Base-by-base conservation (phyloP, 371 early-diverging fungal species). In the Globomyces sp. region DNA sequence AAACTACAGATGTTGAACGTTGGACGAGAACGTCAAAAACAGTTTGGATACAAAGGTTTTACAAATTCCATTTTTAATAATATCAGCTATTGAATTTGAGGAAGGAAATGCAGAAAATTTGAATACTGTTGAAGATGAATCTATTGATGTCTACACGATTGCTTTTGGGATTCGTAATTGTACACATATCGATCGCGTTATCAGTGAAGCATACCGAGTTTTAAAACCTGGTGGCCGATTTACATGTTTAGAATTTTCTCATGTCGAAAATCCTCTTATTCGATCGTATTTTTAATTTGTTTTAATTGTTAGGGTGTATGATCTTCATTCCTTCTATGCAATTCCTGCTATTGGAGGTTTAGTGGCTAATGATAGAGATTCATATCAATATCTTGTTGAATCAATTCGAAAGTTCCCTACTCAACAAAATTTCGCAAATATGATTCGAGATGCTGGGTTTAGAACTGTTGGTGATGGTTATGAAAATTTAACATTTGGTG, bases 371-470 rank as follows among this genome's bases (percentile, higher is more conserved):
- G 98, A 98, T 74, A 87, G 91, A 37, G 89, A 88, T 42, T 94
- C 95, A 39, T 98, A 98, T 74, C 92, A 95, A 76, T 98, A 98
- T 72, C 84, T 98, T n/a, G 98, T 98, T n/a, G 98, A 98, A 73
- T 90, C 91, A 66, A 98, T 98, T 68, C 89, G 96, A 68, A 88
- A 88, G 76, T 98, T 98, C 85, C 95, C 95, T 39, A 72, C 86
- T n/a, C 97, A 98, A 81, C 81, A 84, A 59, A 84, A 86, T 68
- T 98, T 98, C 84, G 91, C 91, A 2, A 74, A 87, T 66, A 92
- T 98, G 80, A 95, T 98, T 72, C 80, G 86, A 61, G 86, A 91
- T 45, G 90, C 91, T 34, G 97, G 98, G 13, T 98, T 98, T 78
- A 85, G 85, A n/a, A 85, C 90, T 2, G 86, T 93, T 44, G 94